A percentile compares a stretch with the other conserved stretches of the same genome.
Conservation (phyloP, 495 filamentous ascomycete species). For the Thermothielavioides terrestris region DNA sequence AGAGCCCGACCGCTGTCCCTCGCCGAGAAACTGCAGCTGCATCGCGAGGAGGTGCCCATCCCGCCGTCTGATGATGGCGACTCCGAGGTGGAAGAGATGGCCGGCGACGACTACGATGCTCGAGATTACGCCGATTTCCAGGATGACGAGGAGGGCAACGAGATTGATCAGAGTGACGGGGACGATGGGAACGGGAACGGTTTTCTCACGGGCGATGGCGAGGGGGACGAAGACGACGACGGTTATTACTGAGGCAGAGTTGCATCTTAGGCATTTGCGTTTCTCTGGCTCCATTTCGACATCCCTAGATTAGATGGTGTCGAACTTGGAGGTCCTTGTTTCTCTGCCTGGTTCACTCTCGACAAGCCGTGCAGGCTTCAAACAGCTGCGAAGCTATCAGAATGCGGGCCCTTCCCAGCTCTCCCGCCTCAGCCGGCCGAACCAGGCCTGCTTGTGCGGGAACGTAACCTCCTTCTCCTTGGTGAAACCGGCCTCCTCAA, state of each 20-base stretch:
- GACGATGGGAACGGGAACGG: no score
- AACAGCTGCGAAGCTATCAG: conserved; percentile 41
- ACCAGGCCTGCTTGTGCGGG: conserved; percentile 85
- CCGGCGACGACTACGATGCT: conserved; percentile 14
- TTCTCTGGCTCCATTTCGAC: no score
- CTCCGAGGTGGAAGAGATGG: conserved; percentile 4
- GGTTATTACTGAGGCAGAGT: no score
- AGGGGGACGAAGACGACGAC: no score
- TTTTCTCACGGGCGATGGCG: no score
- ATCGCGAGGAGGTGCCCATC: conserved; percentile 3
- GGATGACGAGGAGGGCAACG: conserved; percentile 14
- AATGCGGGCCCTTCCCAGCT: conserved; percentile 73
- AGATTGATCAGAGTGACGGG: background rate
- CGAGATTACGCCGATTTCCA: conserved; percentile 14
- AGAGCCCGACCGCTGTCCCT: conserved; percentile 3
- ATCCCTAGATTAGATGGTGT: no score
- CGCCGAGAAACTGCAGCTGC: conserved; percentile 12
- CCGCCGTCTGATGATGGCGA: conserved; percentile 3
- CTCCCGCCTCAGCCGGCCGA: conserved; percentile 76
- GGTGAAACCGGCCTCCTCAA: conserved; percentile 67
- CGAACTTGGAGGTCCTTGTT: no score
- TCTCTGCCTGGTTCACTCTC: no score
- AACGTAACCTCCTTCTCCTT: conserved; percentile 85
- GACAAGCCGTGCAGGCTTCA: no score
- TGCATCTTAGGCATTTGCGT: no score